Evolutionary conservation across 2,329 filamentous ascomycete species (phyloP), one percentile per base, ranked within the genome.

Genomic region (Fusarium clavum): DNA sequence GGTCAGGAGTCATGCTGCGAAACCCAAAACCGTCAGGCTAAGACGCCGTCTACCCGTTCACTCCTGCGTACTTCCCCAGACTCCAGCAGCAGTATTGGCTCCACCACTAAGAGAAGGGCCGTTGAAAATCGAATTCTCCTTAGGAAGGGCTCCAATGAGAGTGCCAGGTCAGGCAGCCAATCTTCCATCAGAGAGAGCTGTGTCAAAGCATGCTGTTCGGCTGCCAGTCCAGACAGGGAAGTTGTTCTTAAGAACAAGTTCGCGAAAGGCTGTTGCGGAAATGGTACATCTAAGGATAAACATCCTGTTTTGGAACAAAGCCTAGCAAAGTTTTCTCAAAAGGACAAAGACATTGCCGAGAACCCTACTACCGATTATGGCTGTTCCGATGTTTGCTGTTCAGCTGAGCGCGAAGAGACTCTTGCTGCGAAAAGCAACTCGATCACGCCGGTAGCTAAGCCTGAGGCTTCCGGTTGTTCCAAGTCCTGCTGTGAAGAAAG

Each of bases 1-100:
- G 85, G 85, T 0, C 79, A 85, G 58, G 84, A 87, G 66, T 81
- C 85, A 0, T 87, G 86, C 77, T 88, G 86, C 57, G 70, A 75
- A 24, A 71, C 74, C 24, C 74, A 63, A 16, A 66, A 75, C 16
- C 71, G 75, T 74, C 73, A 22, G 32, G 11, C 24, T 41, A 77
- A 75, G 61, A 75, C 57, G 38, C 29, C 67, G 27, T 54, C 73
- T 27, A 32, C 56, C 14, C 44, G 30, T 11, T 70, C 70, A 8
- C 54, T 66, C 20, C 16, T 48, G 8, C 75, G 71, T 24, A 60
- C 60, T 25, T 77, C 77, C 13, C 51, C 67, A 6, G 76, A 76
- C 47, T 77, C 77, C 0, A 77, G 75, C 64, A 75, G 76, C 47
- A 62, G 58, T 16, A 73, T 48, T 6, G 61, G 67, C 18, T 49